These are phyloP conservation scores for Saccharomyces eubayanus DNA, from an alignment of 805 yeast species.

Conservation along the genomic window DNA sequence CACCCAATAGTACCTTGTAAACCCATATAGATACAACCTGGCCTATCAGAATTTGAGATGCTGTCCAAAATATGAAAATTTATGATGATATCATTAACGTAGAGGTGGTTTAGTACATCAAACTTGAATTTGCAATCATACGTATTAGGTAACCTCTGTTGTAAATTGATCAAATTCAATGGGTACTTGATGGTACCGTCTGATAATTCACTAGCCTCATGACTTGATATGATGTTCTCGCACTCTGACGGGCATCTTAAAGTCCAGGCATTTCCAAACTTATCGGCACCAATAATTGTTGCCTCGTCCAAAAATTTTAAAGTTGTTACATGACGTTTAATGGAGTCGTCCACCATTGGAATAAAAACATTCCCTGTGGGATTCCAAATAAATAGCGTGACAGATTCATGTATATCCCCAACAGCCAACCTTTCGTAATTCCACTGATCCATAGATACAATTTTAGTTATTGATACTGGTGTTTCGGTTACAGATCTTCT, in stretches of 20 bases:
- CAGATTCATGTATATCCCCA: constrained; percentile 66
- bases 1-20: constrained; percentile 76
- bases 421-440: constrained; percentile 54
- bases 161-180: not conserved
- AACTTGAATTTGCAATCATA: constrained; percentile 40
- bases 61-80: constrained; percentile 40
- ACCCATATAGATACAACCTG: constrained; percentile 62
- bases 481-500: constrained; percentile 46
- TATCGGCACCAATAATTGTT: constrained; percentile 78
- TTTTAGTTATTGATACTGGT: constrained; percentile 38
- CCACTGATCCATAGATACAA: constrained; percentile 43
- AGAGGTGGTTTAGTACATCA: constrained; percentile 47
- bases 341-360: constrained; percentile 61
- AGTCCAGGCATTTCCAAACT: constrained; percentile 71
- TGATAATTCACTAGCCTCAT: not conserved
- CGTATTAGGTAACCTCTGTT: constrained; percentile 16
- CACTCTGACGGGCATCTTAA: constrained; percentile 50
- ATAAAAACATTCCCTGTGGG: constrained; percentile 41
- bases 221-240: constrained; percentile 23
- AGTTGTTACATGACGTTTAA: constrained; percentile 59
- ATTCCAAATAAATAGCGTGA: constrained; percentile 49
- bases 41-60: constrained; percentile 40
- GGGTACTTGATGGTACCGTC: not conserved
- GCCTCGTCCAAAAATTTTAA: constrained; percentile 57
- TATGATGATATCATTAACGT: constrained; percentile 62